Percentiles rank a stretch among this genome's conserved stretches.
Conservation (phyloP, 2,329 filamentous ascomycete species). For the Cladorrhinum sp. region DNA sequence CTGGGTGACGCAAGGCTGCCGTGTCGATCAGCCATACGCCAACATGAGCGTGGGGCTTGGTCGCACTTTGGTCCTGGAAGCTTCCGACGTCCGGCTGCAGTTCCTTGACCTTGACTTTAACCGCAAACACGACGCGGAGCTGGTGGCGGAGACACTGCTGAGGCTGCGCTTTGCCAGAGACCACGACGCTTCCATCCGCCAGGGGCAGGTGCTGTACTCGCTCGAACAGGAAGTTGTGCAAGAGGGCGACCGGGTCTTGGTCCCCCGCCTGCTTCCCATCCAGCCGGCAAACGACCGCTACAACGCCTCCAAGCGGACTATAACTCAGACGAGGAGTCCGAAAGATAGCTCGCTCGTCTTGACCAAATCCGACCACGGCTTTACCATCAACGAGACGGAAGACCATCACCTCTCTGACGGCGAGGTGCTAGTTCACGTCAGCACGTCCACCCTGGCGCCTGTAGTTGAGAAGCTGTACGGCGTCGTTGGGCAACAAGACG, state of each 20-base stretch:
- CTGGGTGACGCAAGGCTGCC: constrained; percentile 18
- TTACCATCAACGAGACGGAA: not conserved
- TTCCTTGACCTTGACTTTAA: constrained; percentile 7
- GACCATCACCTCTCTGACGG: not conserved
- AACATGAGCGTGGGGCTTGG: constrained; percentile 19
- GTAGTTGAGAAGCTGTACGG: not conserved
- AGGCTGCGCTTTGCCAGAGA: constrained; percentile 7
- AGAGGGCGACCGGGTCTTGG: not conserved
- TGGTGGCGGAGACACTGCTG: not conserved
- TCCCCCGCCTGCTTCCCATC: constrained; percentile 13
- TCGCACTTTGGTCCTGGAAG: constrained; percentile 6
- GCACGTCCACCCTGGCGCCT: not conserved
- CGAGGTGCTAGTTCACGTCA: not conserved
- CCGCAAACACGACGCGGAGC: not conserved
- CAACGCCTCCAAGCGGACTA: constrained; percentile 11
- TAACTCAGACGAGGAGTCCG: not conserved
- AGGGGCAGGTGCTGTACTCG: constrained; percentile 11
- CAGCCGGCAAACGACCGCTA: constrained; percentile 22
- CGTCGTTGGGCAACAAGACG: not conserved
- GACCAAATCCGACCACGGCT: not conserved
- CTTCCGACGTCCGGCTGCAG: constrained; percentile 1
- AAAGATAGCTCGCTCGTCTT: not conserved
- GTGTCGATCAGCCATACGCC: constrained; percentile 8
- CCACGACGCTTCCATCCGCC: not conserved
- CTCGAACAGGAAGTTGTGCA: constrained; percentile 22